These are phyloP conservation scores for Penicillium ochrochloron DNA, from an alignment of 495 filamentous ascomycete species.

Conservation along the genomic window DNA sequence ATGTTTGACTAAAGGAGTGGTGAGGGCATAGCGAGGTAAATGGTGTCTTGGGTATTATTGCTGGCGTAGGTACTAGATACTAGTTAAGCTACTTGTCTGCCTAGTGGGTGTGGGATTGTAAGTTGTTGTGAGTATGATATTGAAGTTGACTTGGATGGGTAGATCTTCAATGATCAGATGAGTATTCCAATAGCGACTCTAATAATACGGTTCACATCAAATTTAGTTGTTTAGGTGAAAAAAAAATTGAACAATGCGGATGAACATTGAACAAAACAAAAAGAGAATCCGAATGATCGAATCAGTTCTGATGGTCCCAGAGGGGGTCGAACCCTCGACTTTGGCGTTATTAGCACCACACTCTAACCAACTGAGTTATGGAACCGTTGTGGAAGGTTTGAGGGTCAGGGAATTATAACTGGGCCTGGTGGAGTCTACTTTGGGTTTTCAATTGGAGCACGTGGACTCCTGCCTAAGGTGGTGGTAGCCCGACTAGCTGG, in stretches of 20 bases:
- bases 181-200: no score
- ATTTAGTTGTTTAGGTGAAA: no score
- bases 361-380: conserved; percentile 14
- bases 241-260: no score
- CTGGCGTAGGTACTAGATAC: background rate
- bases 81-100: background rate
- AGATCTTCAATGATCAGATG: no score
- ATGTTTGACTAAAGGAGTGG: background rate
- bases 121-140: no score
- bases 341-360: conserved; percentile 14
- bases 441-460: background rate
- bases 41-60: no score
- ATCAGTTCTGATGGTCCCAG: conserved; percentile 1
- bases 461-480: background rate
- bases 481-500: background rate
- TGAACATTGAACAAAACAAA: background rate
- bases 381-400: background rate
- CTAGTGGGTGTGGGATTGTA: background rate
- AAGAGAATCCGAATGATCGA: background rate
- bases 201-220: no score
- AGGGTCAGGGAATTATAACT: background rate
- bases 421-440: background rate
- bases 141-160: no score
- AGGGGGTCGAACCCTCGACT: conserved; percentile 13
- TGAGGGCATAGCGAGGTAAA: background rate